These are phyloP conservation scores for Cinnamomum micranthum DNA, from an alignment of 164 flowering plant species.

Conservation along the genomic window DNA sequence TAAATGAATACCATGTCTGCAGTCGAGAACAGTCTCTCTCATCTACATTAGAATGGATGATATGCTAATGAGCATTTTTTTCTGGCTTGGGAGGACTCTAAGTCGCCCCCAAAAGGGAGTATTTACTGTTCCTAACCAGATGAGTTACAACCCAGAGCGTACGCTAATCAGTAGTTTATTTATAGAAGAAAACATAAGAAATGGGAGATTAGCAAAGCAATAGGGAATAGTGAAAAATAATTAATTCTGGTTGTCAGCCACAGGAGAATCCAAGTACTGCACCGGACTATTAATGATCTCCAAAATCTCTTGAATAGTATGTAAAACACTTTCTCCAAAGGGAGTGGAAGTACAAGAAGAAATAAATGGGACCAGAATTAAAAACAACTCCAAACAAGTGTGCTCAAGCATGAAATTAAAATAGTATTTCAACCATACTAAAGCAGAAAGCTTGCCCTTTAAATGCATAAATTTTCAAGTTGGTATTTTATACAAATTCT, in stretches of 20 bases:
- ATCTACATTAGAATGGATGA: not conserved
- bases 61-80: too few relatives aligned
- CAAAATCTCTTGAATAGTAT: not conserved
- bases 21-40: not conserved
- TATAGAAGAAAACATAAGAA: not conserved
- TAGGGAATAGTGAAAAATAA: not conserved
- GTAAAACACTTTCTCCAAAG: not conserved
- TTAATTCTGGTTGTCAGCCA: not conserved
- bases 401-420: not conserved
- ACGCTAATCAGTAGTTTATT: too few relatives aligned
- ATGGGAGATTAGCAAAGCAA: not conserved
- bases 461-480: too few relatives aligned
- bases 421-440: too few relatives aligned
- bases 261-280: not conserved
- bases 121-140: too few relatives aligned
- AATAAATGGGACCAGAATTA: not conserved
- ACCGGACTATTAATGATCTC: not conserved
- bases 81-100: too few relatives aligned
- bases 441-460: too few relatives aligned
- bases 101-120: too few relatives aligned
- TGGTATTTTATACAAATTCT: too few relatives aligned
- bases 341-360: not conserved
- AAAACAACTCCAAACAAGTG: not conserved
- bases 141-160: too few relatives aligned
- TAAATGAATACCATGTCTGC: not conserved